Base-by-base conservation (phyloP, 352 stramenopile genomes). In the Phytophthora cryptogea region DNA sequence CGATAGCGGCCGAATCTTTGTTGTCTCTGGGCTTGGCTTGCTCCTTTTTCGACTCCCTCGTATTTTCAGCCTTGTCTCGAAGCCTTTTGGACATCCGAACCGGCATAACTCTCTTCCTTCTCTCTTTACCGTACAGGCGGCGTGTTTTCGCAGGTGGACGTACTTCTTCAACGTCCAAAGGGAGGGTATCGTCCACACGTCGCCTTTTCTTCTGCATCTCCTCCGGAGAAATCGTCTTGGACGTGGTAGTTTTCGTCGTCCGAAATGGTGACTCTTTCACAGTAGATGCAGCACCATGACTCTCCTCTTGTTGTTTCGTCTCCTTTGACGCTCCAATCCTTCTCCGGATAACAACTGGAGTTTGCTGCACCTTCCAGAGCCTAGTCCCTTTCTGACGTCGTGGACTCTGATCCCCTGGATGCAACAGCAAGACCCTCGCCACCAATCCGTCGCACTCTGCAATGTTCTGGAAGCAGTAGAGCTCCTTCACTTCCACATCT, bases 401-500 rank as follows among this genome's bases (percentile, higher is more conserved):
- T 7, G 36, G n/a, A n/a, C 14, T 23, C n/a, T 57, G 46, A 37
- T 31, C 44, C 51, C 37, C 42, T 50, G 32, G 44, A 28, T 48
- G 13, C 10, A 68, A 13, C 26, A 31, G 52, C 17, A 81, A 40
- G 30, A 79, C 66, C 28, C 70, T 52, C 28, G 78, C 51, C 9
- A 52, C 37, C 46, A 68, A 45, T 20, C 68, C 74, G 30, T 72
- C 62, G 14, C 52, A 63, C 1, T 39, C 28, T n/a, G 56, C 27
- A 5, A 75, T 31, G 8, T 70, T 52, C 45, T 56, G 44, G 40
- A 81, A 79, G 52, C 71, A 84, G 32, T 79, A 84, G 4, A 79
- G 9, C 14, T 77, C 59, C 16, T 44, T 55, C 31, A 65, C 49
- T 42, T 59, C 59, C 6, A 28, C 59, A 11, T 54, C 63, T 23